Base-by-base conservation (phyloP, 345 rosid species). In the Clarkia xantiana region DNA sequence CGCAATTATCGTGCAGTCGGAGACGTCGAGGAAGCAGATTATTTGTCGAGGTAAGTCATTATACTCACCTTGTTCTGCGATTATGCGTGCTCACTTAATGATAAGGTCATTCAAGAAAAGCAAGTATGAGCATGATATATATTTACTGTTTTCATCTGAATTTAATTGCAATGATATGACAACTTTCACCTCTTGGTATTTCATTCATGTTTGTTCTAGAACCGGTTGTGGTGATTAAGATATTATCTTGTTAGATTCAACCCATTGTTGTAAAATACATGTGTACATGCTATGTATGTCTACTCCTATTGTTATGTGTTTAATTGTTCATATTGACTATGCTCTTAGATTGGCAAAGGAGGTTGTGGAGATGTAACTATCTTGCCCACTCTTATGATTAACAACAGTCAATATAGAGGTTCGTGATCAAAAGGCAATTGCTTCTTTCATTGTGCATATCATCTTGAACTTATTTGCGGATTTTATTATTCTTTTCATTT, bases 321-420 rank as follows among this genome's bases (percentile, higher is more conserved):
- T n/a, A n/a, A n/a, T n/a, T n/a, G n/a, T n/a, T n/a, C n/a, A n/a
- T n/a, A n/a, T 42, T 53, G 18, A 39, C 10, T 53, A 15, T 25
- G 11, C 13, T 45, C 6, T 42, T 53, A 76, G 81, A 67, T 72
- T 40, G 81, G 81, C 18, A 64, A 69, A 47, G 78, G 77, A 9
- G 16, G 70, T 15, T 67, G 81, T 42, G 78, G 77, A 19, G 81
- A 72, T 54, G 81, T 72, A 55, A 76, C 81, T 54, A 76, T 72
- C 18, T 65, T 76, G 56, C 77, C 72, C 7, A 71, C 77, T 44
- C 73, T 73, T 12, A 70, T 74, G 3, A 58, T 74, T 40, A 74
- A 74, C 63, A 70, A 61, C 40, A 39, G 79, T 52, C 79, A 74
- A 36, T 74, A 74, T 25, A 58, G 79, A 70, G 79, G 79, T 74